These are phyloP conservation scores for Platanus orientalis DNA, from an alignment of 164 flowering plant genomes.

Conservation along the genomic window DNA sequence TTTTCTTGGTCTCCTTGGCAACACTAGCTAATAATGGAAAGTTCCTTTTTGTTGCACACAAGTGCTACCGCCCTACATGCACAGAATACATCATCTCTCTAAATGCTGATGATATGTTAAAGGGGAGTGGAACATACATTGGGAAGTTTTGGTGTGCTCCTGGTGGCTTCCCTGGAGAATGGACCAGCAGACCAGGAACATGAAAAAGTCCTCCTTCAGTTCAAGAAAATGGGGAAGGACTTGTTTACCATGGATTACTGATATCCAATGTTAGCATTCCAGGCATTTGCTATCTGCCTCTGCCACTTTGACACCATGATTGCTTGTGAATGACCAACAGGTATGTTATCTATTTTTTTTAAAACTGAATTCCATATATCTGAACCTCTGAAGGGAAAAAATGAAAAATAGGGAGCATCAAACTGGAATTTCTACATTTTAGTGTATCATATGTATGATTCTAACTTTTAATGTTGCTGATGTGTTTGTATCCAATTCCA, in stretches of 20 bases:
- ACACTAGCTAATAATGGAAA: constrained; percentile 65
- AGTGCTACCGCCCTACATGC: constrained; percentile 53
- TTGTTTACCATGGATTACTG: constrained; percentile 76
- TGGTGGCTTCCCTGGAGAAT: constrained; percentile 56
- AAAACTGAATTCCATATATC: too few species aligned
- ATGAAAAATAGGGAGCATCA: too few species aligned
- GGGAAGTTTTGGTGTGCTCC: constrained; percentile 63
- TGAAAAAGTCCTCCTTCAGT: constrained; percentile 67
- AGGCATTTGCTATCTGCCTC: constrained; percentile 78
- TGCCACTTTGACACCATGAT: constrained; percentile 85
- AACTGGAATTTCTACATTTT: too few species aligned
- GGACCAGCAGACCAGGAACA: constrained; percentile 44
- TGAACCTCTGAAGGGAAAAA: too few species aligned
- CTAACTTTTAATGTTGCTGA: too few species aligned
- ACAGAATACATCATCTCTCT: constrained; percentile 68
- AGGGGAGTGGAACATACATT: constrained; percentile 53
- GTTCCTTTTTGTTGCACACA: constrained; percentile 74
- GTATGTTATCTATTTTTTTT: constrained; percentile 15
- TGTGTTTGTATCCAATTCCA: too few species aligned
- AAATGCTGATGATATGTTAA: constrained; percentile 53
- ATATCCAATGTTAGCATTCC: constrained; percentile 73
- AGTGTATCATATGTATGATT: too few species aligned
- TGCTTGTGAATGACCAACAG: constrained; percentile 64
- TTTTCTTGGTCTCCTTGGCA: constrained; percentile 20
- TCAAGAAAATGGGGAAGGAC: constrained; percentile 75